Percentiles rank a stretch among this genome's conserved stretches.
These are phyloP conservation scores for Dendrocalamus latiflorus DNA, from an alignment of 202 grass and related monocot species.

Conservation along the genomic window DNA sequence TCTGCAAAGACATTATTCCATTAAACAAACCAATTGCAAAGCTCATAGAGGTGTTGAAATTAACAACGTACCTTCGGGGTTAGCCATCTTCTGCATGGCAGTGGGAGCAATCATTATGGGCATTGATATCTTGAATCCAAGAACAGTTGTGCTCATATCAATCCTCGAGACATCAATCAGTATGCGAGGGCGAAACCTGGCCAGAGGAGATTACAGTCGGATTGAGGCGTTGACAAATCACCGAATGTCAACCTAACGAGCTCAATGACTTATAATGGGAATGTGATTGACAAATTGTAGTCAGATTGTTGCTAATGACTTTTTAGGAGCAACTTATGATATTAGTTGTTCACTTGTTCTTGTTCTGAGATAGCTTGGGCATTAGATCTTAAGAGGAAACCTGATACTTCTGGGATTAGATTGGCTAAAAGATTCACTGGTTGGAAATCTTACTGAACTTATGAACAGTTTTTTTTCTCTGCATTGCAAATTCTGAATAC, in stretches of 20 bases:
- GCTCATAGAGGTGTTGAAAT: background rate
- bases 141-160: conserved; percentile 66
- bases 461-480: background rate
- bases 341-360: background rate
- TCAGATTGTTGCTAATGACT: background rate
- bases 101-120: conserved; percentile 88
- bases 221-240: background rate
- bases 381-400: background rate
- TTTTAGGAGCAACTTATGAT: background rate
- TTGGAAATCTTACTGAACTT: background rate
- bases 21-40: background rate
- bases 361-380: background rate
- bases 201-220: background rate
- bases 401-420: background rate
- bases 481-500: background rate
- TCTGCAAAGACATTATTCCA: background rate
- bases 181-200: conserved; percentile 86
- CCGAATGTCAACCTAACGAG: background rate
- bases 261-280: background rate
- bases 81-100: conserved; percentile 81
- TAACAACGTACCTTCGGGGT: conserved; percentile 74
- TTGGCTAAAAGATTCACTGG: background rate
- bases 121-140: conserved; percentile 91
- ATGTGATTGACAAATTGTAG: background rate
- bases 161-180: conserved; percentile 83